A percentile compares a stretch with the other conserved stretches of the same genome.
Conservation (phyloP, 2,329 filamentous ascomycete species). For the Diaporthe vexans region DNA sequence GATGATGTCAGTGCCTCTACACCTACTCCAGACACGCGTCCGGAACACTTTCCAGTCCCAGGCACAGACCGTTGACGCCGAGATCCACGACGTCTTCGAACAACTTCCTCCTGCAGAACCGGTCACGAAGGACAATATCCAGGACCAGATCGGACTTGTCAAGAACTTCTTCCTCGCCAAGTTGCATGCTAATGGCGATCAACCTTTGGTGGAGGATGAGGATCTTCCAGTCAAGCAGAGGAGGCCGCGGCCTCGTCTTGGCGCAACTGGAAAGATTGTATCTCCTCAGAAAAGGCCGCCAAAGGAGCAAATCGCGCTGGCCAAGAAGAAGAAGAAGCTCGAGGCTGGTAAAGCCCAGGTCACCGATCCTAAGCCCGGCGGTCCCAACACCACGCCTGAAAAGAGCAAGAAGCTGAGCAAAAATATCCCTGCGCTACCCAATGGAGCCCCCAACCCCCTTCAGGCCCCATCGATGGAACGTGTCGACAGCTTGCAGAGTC, state of each 20-base stretch:
- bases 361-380: constrained; percentile 57
- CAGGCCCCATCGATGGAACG: constrained; percentile 68
- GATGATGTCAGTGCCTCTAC: constrained; percentile 90
- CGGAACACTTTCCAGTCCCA: constrained; percentile 88
- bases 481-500: constrained; percentile 69
- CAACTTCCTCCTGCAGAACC: constrained; percentile 79
- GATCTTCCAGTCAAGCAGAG: constrained; percentile 94
- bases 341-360: constrained; percentile 66
- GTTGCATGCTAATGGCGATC: constrained; percentile 84
- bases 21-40: constrained; percentile 92
- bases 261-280: constrained; percentile 86
- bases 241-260: constrained; percentile 75
- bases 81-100: constrained; percentile 74
- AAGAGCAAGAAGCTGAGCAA: constrained; percentile 67
- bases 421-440: constrained; percentile 51
- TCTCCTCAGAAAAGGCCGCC: constrained; percentile 86
- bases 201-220: constrained; percentile 92
- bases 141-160: constrained; percentile 86
- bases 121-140: constrained; percentile 83
- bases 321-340: constrained; percentile 89
- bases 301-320: constrained; percentile 84
- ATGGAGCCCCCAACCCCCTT: constrained; percentile 57
- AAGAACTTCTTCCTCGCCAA: constrained; percentile 94
- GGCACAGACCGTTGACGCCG: constrained; percentile 71
- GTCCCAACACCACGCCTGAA: constrained; percentile 53